A percentile compares a stretch with the other conserved stretches of the same genome.
Conservation (phyloP, 2,329 filamentous ascomycete species). For the Colletotrichum sp. region DNA sequence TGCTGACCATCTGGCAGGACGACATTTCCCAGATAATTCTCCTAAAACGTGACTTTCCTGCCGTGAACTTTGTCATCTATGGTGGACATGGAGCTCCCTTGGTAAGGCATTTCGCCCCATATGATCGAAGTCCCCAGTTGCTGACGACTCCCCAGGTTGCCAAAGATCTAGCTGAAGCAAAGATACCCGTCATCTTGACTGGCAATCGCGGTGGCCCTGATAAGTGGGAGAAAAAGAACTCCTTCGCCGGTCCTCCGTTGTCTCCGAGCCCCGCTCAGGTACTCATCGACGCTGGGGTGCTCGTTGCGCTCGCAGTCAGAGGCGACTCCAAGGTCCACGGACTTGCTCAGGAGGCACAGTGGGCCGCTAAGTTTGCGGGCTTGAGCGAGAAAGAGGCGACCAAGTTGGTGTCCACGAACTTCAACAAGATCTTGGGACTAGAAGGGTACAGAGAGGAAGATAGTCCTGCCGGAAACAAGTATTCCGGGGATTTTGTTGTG, state of each 20-base stretch:
- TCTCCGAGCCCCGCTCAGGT: constrained; percentile 35
- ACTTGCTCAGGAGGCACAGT: constrained; percentile 40
- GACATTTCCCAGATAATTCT: constrained; percentile 44
- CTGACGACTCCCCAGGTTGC: constrained; percentile 31
- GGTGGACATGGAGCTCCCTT: constrained; percentile 41
- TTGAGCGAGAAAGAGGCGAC: constrained; percentile 36
- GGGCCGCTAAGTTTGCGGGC: constrained; percentile 43
- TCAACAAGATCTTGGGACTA: constrained; percentile 44
- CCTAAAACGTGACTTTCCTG: constrained; percentile 37
- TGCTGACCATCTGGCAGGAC: constrained; percentile 27
- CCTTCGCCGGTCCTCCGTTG: constrained; percentile 45
- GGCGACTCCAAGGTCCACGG: constrained; percentile 42
- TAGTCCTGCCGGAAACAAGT: constrained; percentile 5
- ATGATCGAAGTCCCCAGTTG: rapidly evolving
- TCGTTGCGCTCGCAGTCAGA: constrained; percentile 9
- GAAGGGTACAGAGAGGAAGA: constrained; percentile 5
- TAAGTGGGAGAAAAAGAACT: constrained; percentile 39
- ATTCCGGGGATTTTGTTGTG: constrained; percentile 39
- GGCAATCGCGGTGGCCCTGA: constrained; percentile 37
- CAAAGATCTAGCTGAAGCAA: constrained; percentile 38
- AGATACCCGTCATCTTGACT: constrained; percentile 47
- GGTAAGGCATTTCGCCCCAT: constrained; percentile 24
- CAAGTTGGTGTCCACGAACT: constrained; percentile 41
- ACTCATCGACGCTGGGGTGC: not conserved
- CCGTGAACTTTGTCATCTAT: constrained; percentile 37